Conservation (phyloP, 768 basidiomycete species). For the Mycena amicta region DNA sequence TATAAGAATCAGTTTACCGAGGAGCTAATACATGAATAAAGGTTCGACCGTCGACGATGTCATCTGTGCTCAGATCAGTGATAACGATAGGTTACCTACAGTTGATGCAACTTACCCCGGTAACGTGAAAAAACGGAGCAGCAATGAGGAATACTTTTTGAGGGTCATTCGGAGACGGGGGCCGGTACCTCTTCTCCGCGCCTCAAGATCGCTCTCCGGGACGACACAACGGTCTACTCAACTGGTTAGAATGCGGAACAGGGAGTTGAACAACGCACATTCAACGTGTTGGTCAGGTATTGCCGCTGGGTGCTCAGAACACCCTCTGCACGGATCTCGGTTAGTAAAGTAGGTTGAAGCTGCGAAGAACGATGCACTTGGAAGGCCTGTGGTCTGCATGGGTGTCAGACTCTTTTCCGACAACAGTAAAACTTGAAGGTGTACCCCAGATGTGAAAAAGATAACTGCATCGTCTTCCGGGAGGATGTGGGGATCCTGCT, state of each 20-base stretch:
- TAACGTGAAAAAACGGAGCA: constrained; percentile 71
- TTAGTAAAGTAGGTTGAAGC: too few species aligned
- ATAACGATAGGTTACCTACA: constrained; percentile 21
- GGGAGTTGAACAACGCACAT: constrained; percentile 34
- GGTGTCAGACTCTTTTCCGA: neutral
- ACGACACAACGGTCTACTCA: constrained; percentile 45
- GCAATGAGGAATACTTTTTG: constrained; percentile 55
- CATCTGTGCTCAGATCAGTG: too few species aligned
- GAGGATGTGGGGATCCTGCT: constrained; percentile 34
- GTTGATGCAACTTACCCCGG: constrained; percentile 40
- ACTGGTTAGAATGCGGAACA: neutral
- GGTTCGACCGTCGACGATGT: constrained; percentile 13
- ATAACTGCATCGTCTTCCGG: too few species aligned
- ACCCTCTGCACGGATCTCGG: too few species aligned
- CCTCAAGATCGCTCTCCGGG: constrained; percentile 48
- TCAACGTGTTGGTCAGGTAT: too few species aligned
- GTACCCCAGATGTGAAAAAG: constrained; percentile 62
- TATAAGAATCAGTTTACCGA: neutral
- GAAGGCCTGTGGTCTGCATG: too few species aligned
- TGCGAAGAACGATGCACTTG: constrained; percentile 1
- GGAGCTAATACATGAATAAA: too few species aligned
- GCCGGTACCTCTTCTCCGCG: constrained; percentile 45
- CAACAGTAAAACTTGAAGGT: too few species aligned
- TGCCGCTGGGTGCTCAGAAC: too few species aligned
- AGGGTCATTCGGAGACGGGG: constrained; percentile 36